Evolutionary conservation across 2,329 filamentous ascomycete species (phyloP), one percentile per base, ranked within the genome.

Genomic region (Pseudogymnoascus sp.): DNA sequence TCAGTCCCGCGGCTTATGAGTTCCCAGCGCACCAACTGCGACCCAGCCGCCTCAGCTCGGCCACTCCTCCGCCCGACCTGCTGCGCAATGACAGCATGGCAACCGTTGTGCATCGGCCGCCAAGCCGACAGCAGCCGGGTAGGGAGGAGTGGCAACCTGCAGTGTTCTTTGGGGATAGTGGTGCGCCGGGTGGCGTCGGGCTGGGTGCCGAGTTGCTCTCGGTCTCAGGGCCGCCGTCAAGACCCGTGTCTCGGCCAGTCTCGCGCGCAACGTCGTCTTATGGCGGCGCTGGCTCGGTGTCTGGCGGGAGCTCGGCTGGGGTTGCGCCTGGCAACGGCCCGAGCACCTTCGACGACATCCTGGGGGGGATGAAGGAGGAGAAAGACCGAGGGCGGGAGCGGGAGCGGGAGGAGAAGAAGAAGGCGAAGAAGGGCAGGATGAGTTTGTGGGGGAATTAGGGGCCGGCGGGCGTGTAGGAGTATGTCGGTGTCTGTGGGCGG

Each of bases 341-440:
- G 23, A 61, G 55, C 28, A 81, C 79, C 0, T 81, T 81, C 68
- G 79, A 81, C 65, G 79, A 81, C 58, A 81, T 81, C 36, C 70
- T 81, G 23, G 74, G 75, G 7, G 71, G 70, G 30, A 64, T 68
- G n/a, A 67, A 66, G 9, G 66, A 74, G 42, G 67, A 8, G 72
- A 73, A 35, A 61, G 68, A 35, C 76, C 77, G 73, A 76, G 76
- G 69, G 78, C 76, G 72, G 71, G 62, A 16, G 65, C 66, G 52
- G 62, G 63, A 52, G 68, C 64, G 62, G 64, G 45, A 52, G 7
- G 72, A 73, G 35, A 63, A 69, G 36, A 76, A 77, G 73, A 78
- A 76, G 69, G 78, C 76, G 72, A 72, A 63, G 12, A 66, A 68
- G 62, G 62, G 63, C 42, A 69, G 66, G 63, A 67, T 66, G 61